Percentiles rank a stretch among this genome's conserved stretches.
These are phyloP conservation scores for Lolium multiflorum DNA, from an alignment of 176 grass and related monocot species.

Conservation along the genomic window DNA sequence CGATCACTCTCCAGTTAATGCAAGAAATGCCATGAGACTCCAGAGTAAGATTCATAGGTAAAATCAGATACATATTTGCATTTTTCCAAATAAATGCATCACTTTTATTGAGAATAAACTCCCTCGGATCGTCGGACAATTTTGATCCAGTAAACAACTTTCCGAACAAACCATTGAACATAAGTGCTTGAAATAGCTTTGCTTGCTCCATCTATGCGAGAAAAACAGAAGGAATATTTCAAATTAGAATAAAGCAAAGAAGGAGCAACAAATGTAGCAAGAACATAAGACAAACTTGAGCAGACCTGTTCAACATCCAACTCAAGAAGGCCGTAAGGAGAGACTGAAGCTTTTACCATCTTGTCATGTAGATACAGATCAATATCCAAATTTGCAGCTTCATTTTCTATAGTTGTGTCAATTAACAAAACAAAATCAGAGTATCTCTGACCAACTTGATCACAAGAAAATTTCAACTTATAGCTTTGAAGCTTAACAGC, in stretches of 20 bases:
- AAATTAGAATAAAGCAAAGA: conserved; percentile 38
- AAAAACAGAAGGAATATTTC: conserved; percentile 35
- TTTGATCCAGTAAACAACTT: conserved; percentile 71
- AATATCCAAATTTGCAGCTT: conserved; percentile 68
- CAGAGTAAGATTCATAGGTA: conserved; percentile 61
- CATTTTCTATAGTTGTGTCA: conserved; percentile 65
- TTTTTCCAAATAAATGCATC: conserved; percentile 58
- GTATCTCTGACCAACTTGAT: conserved; percentile 73
- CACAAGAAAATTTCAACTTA: conserved; percentile 75
- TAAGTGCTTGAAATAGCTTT: conserved; percentile 83
- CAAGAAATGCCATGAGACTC: conserved; percentile 43
- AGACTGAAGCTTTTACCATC: conserved; percentile 81
- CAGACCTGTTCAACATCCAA: conserved; percentile 75
- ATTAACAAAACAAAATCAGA: conserved; percentile 78
- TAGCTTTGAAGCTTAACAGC: conserved; percentile 72
- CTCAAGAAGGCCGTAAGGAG: conserved; percentile 65
- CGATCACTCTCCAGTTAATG: conserved; percentile 77
- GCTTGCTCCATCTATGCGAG: conserved; percentile 62
- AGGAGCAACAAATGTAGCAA: conserved; percentile 32
- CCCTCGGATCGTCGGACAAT: conserved; percentile 42
- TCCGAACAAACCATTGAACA: conserved; percentile 91
- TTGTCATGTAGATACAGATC: conserved; percentile 81
- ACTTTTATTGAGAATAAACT: conserved; percentile 77
- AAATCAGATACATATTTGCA: conserved; percentile 74
- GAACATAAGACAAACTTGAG: conserved; percentile 26